phyloP scores from a whole-genome alignment of 768 basidiomycete genomes.

The Guyanaporus albipodus region DNA sequence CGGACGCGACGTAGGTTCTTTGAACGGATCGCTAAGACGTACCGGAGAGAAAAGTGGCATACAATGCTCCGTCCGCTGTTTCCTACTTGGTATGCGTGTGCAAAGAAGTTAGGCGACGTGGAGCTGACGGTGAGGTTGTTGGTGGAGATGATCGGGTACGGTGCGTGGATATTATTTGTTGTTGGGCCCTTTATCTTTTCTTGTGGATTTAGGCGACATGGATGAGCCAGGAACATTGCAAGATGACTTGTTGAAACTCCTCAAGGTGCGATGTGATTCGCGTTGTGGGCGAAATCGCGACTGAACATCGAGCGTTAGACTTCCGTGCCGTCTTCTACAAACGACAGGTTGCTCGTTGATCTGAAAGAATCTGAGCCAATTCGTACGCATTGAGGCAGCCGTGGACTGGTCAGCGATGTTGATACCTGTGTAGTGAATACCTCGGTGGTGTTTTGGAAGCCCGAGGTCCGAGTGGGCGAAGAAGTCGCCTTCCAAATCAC shows the following conservation, averaged over 20 bases:
- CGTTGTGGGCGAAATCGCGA: neutral
- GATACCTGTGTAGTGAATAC: slow-evolving; percentile 50
- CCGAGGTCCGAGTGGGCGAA: slow-evolving; percentile 57
- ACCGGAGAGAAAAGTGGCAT: slow-evolving; percentile 82
- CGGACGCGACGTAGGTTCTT: slow-evolving; percentile 59
- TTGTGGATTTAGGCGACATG: slow-evolving; percentile 34
- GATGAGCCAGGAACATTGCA: slow-evolving; percentile 53
- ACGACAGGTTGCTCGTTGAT: slow-evolving; percentile 57
- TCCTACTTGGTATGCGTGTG: slow-evolving; percentile 78
- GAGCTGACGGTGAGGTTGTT: slow-evolving; percentile 73
- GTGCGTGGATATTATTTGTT: slow-evolving; percentile 35
- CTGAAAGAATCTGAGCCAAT: slow-evolving; percentile 60
- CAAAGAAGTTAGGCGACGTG: slow-evolving; percentile 71
- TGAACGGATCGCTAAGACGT: slow-evolving; percentile 86
- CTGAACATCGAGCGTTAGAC: slow-evolving; percentile 43
- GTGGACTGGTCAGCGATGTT: slow-evolving; percentile 1
- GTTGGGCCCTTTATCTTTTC: neutral
- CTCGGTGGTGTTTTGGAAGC: slow-evolving; percentile 66
- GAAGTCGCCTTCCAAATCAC: slow-evolving; percentile 71
- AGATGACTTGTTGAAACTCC: slow-evolving; percentile 68
- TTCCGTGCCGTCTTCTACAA: slow-evolving; percentile 59
- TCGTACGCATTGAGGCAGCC: slow-evolving; percentile 40
- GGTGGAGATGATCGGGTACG: slow-evolving; percentile 78
- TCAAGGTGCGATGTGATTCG: slow-evolving; percentile 48
- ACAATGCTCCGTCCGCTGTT: slow-evolving; percentile 71